These are phyloP conservation scores for Fusarium algeriense DNA, from an alignment of 2,329 filamentous ascomycete genomes.

Conservation along the genomic window DNA sequence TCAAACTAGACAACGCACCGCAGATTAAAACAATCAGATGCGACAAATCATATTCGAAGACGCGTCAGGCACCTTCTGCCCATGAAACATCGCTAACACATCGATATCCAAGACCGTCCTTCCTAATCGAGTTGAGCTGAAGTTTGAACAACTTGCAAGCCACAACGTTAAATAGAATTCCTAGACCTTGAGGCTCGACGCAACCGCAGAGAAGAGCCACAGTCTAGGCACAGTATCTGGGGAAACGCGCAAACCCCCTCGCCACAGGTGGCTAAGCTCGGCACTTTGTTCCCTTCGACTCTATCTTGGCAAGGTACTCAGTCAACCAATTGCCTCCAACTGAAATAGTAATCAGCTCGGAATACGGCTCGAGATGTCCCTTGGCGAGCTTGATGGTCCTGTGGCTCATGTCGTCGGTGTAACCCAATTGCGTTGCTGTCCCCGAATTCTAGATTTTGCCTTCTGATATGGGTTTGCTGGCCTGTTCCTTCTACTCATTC, in stretches of 20 bases:
- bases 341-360: slow-evolving; percentile 15
- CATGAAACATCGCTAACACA: slow-evolving; percentile 38
- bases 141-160: slow-evolving; percentile 32
- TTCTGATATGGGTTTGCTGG: slow-evolving; percentile 2
- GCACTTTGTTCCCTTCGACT: slow-evolving; percentile 26
- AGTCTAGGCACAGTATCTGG: not conserved
- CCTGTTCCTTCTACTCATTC: slow-evolving; percentile 3
- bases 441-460: slow-evolving; percentile 1
- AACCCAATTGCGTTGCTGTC: slow-evolving; percentile 10
- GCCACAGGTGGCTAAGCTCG: slow-evolving; percentile 47
- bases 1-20: slow-evolving; percentile 34
- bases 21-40: slow-evolving; percentile 24
- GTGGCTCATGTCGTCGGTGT: slow-evolving; percentile 20
- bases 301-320: slow-evolving; percentile 14
- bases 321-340: slow-evolving; percentile 18
- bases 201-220: slow-evolving; percentile 21
- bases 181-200: slow-evolving; percentile 8
- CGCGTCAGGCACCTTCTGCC: not conserved
- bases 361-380: slow-evolving; percentile 35
- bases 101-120: slow-evolving; percentile 13
- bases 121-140: slow-evolving; percentile 34
- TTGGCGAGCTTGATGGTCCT: slow-evolving; percentile 19
- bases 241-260: slow-evolving; percentile 47
- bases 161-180: slow-evolving; percentile 37
- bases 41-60: slow-evolving; percentile 27